Base-by-base conservation (phyloP, 345 rosid genomes). In the Capsella bursapastoris region DNA sequence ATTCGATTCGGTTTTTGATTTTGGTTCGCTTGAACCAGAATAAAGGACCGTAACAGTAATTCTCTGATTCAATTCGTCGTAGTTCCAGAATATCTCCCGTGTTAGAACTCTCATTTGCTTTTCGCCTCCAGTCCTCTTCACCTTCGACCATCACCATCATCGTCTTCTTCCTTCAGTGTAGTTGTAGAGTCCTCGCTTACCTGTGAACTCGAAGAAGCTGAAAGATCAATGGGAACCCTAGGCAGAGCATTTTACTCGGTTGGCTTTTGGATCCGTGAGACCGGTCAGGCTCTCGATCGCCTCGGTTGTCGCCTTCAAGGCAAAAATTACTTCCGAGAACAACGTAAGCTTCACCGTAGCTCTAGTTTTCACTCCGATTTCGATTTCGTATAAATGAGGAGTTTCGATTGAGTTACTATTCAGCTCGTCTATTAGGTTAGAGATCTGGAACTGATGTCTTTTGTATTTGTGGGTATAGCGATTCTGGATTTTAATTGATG, bases 181-280 rank as follows among this genome's bases (percentile, higher is more conserved):
- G 49, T 10, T 64, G 65, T 57, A n/a, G 49, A 56, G 38, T 48
- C 59, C 5, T 69, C 9, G 4, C 12, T 12, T 12, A 9, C 35
- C 35, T 56, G 75, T 28, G 51, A 55, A 18, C 10, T 18, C 29
- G 34, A 67, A 58, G 64, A 64, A 48, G 55, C 45, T 38, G 27
- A 52, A 22, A 27, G 73, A 70, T 3, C 75, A 63, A 94, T 94
- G 99, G 97, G 97, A 74, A 94, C 91, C 69, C 83, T 94, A 15
- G 97, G 97, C 2, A 79, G 81, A 83, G 97, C 97, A 55, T 75
- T 92, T 53, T 92, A 92, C 91, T 78, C 92, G 67, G 89, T 92
- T 15, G 97, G 97, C 44, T 90, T 94, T 79, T 94, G 99, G 97
- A 85, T 94, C 82, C 90, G 99, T 67, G 97, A 94, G 87, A 86